phyloP scores from a whole-genome alignment of 345 rosid species.

The Brassica cretica region DNA sequence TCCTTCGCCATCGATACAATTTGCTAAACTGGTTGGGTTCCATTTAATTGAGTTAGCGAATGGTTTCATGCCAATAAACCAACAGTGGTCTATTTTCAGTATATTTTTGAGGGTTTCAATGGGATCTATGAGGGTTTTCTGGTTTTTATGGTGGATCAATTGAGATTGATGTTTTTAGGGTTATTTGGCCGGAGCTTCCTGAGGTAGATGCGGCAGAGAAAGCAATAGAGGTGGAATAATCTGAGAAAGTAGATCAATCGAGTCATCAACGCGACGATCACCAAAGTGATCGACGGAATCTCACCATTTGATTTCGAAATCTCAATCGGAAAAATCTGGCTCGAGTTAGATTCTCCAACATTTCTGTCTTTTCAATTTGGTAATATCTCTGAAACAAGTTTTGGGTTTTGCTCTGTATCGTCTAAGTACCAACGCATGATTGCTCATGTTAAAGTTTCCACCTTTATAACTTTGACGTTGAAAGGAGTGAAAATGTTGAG shows the following conservation, averaged over 20 bases:
- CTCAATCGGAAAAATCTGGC: background rate
- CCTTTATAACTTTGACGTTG: background rate
- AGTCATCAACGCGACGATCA: background rate
- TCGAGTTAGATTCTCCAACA: background rate
- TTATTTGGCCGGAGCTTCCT: no score
- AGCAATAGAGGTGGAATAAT: background rate
- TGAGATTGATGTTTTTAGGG: no score
- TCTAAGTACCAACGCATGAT: background rate
- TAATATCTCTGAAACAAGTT: background rate
- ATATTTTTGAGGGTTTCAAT: no score
- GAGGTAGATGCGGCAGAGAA: no score
- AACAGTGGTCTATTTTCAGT: no score
- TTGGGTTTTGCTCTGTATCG: background rate
- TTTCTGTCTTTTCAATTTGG: background rate
- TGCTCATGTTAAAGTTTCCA: background rate
- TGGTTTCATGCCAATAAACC: no score
- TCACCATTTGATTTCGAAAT: no score
- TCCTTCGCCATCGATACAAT: no score
- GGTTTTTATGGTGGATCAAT: no score
- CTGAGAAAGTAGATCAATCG: background rate
- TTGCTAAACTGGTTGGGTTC: no score
- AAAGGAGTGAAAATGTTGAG: background rate
- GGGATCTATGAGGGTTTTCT: no score
- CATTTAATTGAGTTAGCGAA: no score
- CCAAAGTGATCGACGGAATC: background rate